These are phyloP conservation scores for Rubia yunnanensis DNA, from an alignment of 257 asterid genomes.

Conservation along the genomic window DNA sequence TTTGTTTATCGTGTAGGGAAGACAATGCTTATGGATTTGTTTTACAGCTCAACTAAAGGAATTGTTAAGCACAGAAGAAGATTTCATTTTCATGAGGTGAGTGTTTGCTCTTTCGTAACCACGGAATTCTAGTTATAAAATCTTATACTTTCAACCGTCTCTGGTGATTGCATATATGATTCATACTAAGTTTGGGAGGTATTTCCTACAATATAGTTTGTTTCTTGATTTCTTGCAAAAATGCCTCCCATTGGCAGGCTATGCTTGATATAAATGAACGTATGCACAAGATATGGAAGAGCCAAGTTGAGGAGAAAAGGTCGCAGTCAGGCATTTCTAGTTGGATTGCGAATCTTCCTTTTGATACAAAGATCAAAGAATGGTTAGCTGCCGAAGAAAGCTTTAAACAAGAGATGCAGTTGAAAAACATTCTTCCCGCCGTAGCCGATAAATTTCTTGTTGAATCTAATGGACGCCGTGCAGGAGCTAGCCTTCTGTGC, in stretches of 20 bases:
- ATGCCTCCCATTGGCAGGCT: slow-evolving; percentile 44
- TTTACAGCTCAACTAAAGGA: slow-evolving; percentile 77
- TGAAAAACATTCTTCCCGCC: slow-evolving; percentile 84
- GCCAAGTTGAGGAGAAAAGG: slow-evolving; percentile 49
- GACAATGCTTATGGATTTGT: slow-evolving; percentile 99
- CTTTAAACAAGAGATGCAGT: slow-evolving; percentile 67
- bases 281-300: slow-evolving; percentile 82
- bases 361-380: slow-evolving; percentile 75
- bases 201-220: not conserved
- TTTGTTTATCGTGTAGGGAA: slow-evolving; percentile 51
- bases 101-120: slow-evolving; percentile 19
- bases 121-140: not conserved
- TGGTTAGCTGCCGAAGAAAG: slow-evolving; percentile 94
- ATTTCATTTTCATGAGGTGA: slow-evolving; percentile 92
- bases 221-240: not conserved
- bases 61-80: slow-evolving; percentile 82
- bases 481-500: slow-evolving; percentile 88
- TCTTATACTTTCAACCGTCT: not conserved
- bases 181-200: too few relatives aligned
- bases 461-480: slow-evolving; percentile 42
- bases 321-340: slow-evolving; percentile 62
- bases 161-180: not conserved
- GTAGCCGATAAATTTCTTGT: slow-evolving; percentile 89
- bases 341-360: slow-evolving; percentile 84
- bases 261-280: slow-evolving; percentile 87